A percentile compares a stretch with the other conserved stretches of the same genome.
Conservation (phyloP, 1,284 basidiomycete genomes). For the Taiwanofungus camphoratus region DNA sequence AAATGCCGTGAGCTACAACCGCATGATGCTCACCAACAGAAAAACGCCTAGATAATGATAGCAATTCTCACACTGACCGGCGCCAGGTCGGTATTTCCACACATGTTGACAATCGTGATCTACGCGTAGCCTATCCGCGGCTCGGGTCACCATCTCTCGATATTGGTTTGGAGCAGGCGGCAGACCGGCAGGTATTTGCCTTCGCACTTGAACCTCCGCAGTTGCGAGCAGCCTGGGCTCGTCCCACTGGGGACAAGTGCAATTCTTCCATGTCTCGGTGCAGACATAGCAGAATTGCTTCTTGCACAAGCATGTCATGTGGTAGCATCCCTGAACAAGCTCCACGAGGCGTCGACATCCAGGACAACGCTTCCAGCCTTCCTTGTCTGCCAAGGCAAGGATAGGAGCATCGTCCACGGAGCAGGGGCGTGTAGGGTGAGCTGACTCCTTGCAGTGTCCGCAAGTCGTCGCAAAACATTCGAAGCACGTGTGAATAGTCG, state of each 20-base stretch:
- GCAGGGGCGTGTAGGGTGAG: slow-evolving; percentile 26
- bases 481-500: slow-evolving; percentile 26
- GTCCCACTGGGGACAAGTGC: slow-evolving; percentile 50
- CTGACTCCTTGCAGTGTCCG: slow-evolving; percentile 36
- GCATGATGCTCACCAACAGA: slow-evolving; percentile 20
- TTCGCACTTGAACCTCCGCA: slow-evolving; percentile 25
- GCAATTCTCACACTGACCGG: slow-evolving; percentile 41
- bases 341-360: slow-evolving; percentile 34
- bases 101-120: slow-evolving; percentile 41
- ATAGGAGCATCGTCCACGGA: slow-evolving; percentile 33
- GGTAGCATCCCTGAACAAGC: slow-evolving; percentile 33
- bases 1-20: neutral
- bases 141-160: slow-evolving; percentile 27
- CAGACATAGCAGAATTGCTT: slow-evolving; percentile 41
- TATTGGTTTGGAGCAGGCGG: slow-evolving; percentile 18
- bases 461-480: slow-evolving; percentile 36
- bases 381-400: slow-evolving; percentile 35
- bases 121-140: slow-evolving; percentile 32
- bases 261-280: slow-evolving; percentile 46
- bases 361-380: slow-evolving; percentile 40
- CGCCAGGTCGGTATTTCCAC: slow-evolving; percentile 34
- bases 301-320: slow-evolving; percentile 34
- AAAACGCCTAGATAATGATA: slow-evolving; percentile 17
- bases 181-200: slow-evolving; percentile 28
- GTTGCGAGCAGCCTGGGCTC: slow-evolving; percentile 34